These are phyloP conservation scores for Mortierella sp. DNA, from an alignment of 371 early-diverging fungal species.

Conservation along the genomic window DNA sequence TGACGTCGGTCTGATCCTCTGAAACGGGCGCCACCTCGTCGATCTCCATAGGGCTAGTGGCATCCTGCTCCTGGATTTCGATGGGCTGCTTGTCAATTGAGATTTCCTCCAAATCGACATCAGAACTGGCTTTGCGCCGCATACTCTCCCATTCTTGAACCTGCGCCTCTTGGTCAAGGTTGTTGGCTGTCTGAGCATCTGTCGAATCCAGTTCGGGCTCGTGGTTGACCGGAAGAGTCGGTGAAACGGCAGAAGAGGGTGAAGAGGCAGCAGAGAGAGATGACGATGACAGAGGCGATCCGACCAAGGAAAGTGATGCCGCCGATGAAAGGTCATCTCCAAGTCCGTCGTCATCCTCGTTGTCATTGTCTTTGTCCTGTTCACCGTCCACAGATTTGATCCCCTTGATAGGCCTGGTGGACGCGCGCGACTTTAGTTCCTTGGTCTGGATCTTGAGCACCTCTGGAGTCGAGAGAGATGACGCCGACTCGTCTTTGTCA, in stretches of 20 bases:
- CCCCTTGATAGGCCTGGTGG: slow-evolving; percentile 20
- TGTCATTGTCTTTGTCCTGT: background rate
- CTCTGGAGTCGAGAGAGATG: background rate
- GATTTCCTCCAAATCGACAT: slow-evolving; percentile 29
- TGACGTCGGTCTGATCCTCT: background rate
- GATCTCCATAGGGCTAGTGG: background rate
- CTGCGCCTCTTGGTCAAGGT: background rate
- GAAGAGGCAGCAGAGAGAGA: slow-evolving; percentile 47
- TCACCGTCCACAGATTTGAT: slow-evolving; percentile 17
- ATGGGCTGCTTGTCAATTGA: background rate
- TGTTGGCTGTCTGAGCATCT: background rate
- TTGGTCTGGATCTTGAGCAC: slow-evolving; percentile 34
- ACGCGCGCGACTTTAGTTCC: slow-evolving; percentile 29
- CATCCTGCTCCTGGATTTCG: background rate
- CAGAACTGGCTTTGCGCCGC: slow-evolving; percentile 11
- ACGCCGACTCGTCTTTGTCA: background rate
- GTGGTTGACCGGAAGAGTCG: background rate
- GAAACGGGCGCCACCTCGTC: slow-evolving; percentile 2
- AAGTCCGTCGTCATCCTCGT: slow-evolving; percentile 43
- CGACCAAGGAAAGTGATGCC: slow-evolving; percentile 29
- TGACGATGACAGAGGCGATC: slow-evolving; percentile 38
- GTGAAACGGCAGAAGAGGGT: slow-evolving; percentile 35
- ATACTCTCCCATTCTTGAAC: background rate
- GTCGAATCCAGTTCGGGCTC: background rate
- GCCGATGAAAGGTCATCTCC: slow-evolving; percentile 49